A percentile compares a stretch with the other conserved stretches of the same genome.
Evolutionary conservation across 2,329 filamentous ascomycete species (phyloP).

Genomic region (Aspergillus ochraceoroseus): DNA sequence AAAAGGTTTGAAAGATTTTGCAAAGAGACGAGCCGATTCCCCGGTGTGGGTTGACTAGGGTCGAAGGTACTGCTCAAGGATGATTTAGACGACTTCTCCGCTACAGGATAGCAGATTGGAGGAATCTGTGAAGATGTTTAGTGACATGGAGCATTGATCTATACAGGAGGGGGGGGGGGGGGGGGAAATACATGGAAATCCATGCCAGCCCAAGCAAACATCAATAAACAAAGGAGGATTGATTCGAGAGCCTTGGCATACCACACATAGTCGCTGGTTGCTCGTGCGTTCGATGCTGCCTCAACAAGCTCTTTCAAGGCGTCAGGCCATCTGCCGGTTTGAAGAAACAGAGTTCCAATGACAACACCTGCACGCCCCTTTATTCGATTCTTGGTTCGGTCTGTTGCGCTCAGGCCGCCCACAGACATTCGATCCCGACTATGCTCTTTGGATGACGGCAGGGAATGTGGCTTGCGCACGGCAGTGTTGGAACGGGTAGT

Average conservation of each 20-base stretch:
- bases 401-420: constrained; percentile 69
- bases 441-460: constrained; percentile 47
- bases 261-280: constrained; percentile 89
- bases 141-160: too few relatives aligned
- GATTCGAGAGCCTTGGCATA: constrained; percentile 92
- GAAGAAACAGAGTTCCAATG: constrained; percentile 78
- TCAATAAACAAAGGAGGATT: constrained; percentile 72
- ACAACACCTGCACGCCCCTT: constrained; percentile 74
- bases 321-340: constrained; percentile 84
- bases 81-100: constrained; percentile 48
- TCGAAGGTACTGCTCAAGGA: constrained; percentile 39
- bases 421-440: constrained; percentile 59
- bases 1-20: constrained; percentile 51
- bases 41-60: constrained; percentile 43
- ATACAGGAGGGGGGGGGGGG: too few relatives aligned
- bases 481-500: constrained; percentile 37
- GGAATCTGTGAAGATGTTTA: constrained; percentile 51
- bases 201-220: constrained; percentile 77
- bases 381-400: constrained; percentile 73
- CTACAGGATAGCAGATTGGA: constrained; percentile 49
- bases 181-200: constrained; percentile 58
- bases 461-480: constrained; percentile 34
- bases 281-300: constrained; percentile 69
- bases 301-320: constrained; percentile 79
- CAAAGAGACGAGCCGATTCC: constrained; percentile 45